Base-by-base conservation (phyloP, 106 monocot genomes). In the Apostasia shenzhenica region DNA sequence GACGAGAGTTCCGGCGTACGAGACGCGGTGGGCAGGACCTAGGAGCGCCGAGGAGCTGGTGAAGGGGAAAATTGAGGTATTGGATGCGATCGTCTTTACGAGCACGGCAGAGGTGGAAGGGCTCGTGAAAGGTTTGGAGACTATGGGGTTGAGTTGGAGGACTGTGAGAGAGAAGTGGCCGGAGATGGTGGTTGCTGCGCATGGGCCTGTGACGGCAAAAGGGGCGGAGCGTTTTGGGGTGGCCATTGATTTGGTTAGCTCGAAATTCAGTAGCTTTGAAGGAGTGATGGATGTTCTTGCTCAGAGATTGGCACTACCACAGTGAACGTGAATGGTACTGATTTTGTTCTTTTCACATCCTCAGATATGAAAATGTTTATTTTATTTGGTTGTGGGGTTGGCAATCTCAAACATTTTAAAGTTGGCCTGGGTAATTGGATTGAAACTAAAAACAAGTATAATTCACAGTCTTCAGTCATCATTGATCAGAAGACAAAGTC, bases 61-160 rank as follows among this genome's bases (percentile, higher is more conserved):
- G 72, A 64, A 39, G 8, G 40, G 70, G 14, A 8, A 50, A 50
- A 71, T 70, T 1, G 63, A 26, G 43, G 47, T 26, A 14, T 39
- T 79, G 69, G 82, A 86, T 67, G 79, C 82, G n/a, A 43, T 86
- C 7, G 48, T 86, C 38, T 86, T 86, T 65, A 86, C 86, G 54
- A 86, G 86, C 72, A 73, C 86, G 41, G 79, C 86, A 43, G 86
- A 86, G 70, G 86, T 79, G 63, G 86, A 86, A 48, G 86, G 86
- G 38, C 45, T 86, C 55, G 44, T 86, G 39, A 86, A 77, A 73
- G 72, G 76, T 45, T 50, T 86, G 79, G 67, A 73, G 59, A 58
- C 12, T 37, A 50, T 76, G 46, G 82, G 79, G 61, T 82, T 72
- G 81, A 49, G 62, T 38, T 86, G 86, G 86, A 42, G 14, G 51